Base-by-base conservation (phyloP, 495 filamentous ascomycete genomes). In the Xylaria venustula region DNA sequence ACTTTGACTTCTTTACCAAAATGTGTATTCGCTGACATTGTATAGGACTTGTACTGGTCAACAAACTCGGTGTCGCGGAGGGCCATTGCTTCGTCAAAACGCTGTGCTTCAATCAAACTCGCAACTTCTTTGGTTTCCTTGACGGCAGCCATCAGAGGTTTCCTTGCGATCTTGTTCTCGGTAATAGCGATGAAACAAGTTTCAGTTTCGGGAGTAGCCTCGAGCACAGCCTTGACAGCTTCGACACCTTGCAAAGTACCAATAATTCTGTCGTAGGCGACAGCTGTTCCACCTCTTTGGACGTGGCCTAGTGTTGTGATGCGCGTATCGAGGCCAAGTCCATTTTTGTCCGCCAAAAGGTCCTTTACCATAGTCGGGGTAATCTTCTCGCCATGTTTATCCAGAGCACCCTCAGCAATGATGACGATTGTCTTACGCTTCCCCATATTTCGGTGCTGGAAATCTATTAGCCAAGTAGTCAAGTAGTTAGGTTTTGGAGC, bases 341-440 rank as follows among this genome's bases (percentile, higher is more conserved):
- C 79, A 0, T 82, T 54, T 41, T 87, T 87, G 40, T 91, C 82
- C 28, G 91, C 88, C 11, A 99, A 85, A 34, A 98, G 83, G 64
- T 92, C 89, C 72, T 93, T 97, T 66, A 99, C 88, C 71, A 85
- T 87, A 6, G 72, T 70, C 8, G 91, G 87, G 2, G 86, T 84
- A 64, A 99, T 94, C 71, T 91, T 92, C 69, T 89, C 91, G 30
- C 96, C 86, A 15, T 96, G 75, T 50, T 80, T 83, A 72, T 99
- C 95, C 49, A 92, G 87, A 25, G 94, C 94, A 64, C 94, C 94
- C 74, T 99, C 94, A 37, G 94, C 93, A 50, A 99, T 88, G 62
- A 99, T 97, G 63, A 99, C 93, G 61, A 98, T 98, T 1, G 95
- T 98, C 77, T 96, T 93, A 61, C 95, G 84, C 81, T 97, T 98